Evolutionary conservation across 2,329 filamentous ascomycete species (phyloP), one percentile per base, ranked within the genome.

Genomic region (Beauveria sp.): DNA sequence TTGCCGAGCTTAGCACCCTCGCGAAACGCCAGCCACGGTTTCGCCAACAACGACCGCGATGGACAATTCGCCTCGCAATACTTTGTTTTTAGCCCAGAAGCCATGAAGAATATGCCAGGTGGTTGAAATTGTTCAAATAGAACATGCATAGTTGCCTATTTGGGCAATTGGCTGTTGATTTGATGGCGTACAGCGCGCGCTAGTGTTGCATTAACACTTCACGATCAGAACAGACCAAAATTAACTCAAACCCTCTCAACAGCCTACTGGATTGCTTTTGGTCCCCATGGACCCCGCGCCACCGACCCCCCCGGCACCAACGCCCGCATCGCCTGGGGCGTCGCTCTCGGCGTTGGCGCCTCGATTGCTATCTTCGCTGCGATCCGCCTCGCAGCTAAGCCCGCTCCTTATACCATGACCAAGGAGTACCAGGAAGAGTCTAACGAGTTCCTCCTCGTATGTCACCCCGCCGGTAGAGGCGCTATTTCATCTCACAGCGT

Each of bases 221-320:
- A 64, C 48, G 2, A 41, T 50, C 43, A 26, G 30, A 59, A 67
- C 63, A 57, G 40, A 28, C 44, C 56, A 67, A 70, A 69, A 71
- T 74, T 75, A 71, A 77, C 70, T 71, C 66, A 72, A 72, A 69
- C 64, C 70, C 68, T 71, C 69, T 73, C 67, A 71, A 76, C 75
- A 99, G 94, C 94, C 67, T 99, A 97, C 86, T 99, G 90, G 88
- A 96, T 99, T 73, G 92, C 94, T 67, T 99, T 99, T 75, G 94
- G 94, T 67, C 88, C 92, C 72, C 94, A 99, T 78, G 94, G 94
- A 62, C 94, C 94, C 70, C 93, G 94, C 70, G 87, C 93, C 68
- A 80, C 83, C 65, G 76, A 89, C 67, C 91, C 93, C 65, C 89
- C 94, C 67, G 93, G 91, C 71, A 93, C 97, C 83, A 83, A 82